Evolutionary conservation across 768 basidiomycete genomes (phyloP).

Genomic region (Suillus brevipes): DNA sequence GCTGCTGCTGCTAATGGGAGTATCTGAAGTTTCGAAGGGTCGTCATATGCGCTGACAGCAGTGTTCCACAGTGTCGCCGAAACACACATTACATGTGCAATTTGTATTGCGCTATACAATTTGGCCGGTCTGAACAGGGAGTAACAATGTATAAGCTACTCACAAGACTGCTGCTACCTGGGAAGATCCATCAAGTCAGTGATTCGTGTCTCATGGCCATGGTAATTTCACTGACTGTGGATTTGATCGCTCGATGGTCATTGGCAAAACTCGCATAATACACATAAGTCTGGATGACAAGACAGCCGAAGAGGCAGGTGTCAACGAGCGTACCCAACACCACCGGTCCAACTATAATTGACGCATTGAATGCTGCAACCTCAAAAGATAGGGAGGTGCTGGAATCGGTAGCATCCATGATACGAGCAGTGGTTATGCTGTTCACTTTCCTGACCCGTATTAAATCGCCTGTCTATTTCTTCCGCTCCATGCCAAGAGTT

Average conservation of each 20-base stretch:
- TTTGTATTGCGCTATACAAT: background rate
- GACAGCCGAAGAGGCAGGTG: slow-evolving; percentile 26
- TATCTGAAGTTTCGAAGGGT: background rate
- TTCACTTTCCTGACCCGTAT: background rate
- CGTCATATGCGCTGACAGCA: background rate
- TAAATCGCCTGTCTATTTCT: background rate
- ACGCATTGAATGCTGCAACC: background rate
- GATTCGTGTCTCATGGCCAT: background rate
- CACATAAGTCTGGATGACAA: slow-evolving; percentile 25
- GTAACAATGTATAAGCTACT: background rate
- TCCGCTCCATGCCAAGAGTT: background rate
- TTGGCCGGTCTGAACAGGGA: background rate
- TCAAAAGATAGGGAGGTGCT: background rate
- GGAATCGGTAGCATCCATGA: background rate
- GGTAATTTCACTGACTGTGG: slow-evolving; percentile 18
- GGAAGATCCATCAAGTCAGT: background rate
- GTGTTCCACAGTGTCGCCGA: background rate
- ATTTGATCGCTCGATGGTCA: slow-evolving; percentile 15
- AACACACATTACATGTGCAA: slow-evolving; percentile 1
- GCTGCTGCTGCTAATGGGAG: background rate
- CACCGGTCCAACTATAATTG: slow-evolving; percentile 24
- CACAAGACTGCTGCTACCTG: slow-evolving; percentile 10
- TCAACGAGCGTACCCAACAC: slow-evolving; percentile 22
- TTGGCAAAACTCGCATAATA: slow-evolving; percentile 24
- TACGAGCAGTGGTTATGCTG: background rate